phyloP scores from a whole-genome alignment of 2,329 filamentous ascomycete genomes.

The Mycogone perniciosa region DNA sequence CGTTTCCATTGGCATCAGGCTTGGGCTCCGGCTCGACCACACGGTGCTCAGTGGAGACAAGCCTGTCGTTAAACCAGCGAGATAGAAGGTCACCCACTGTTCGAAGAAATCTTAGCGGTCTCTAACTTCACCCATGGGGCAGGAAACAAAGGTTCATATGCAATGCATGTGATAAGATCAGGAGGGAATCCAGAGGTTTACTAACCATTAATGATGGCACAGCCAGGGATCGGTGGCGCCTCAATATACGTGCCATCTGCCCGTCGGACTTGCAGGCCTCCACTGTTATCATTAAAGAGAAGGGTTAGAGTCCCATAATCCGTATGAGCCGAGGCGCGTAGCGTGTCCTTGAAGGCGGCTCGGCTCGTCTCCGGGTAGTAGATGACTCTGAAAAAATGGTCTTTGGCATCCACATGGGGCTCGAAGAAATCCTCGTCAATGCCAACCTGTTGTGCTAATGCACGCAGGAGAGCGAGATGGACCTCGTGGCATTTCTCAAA shows the following conservation, averaged over 20 bases:
- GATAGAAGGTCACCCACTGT: neutral
- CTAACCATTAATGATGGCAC: neutral
- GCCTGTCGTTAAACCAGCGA: neutral
- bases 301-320: neutral
- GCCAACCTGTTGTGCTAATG: neutral
- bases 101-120: neutral
- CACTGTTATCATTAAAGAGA: neutral
- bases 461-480: neutral
- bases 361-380: neutral
- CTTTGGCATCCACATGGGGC: neutral
- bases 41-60: neutral
- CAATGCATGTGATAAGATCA: too few species aligned
- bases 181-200: too few species aligned
- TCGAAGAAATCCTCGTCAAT: neutral
- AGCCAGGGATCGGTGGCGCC: neutral
- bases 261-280: neutral
- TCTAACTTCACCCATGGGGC: too few species aligned
- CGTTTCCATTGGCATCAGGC: neutral
- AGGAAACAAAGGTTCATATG: too few species aligned
- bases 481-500: neutral
- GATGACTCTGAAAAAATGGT: neutral
- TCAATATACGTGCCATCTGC: neutral
- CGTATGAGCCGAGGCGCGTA: neutral
- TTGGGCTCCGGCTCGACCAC: neutral
- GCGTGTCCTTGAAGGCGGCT: neutral